Conservation (phyloP, 2,329 filamentous ascomycete genomes). For the Talaromyces pinophilus region DNA sequence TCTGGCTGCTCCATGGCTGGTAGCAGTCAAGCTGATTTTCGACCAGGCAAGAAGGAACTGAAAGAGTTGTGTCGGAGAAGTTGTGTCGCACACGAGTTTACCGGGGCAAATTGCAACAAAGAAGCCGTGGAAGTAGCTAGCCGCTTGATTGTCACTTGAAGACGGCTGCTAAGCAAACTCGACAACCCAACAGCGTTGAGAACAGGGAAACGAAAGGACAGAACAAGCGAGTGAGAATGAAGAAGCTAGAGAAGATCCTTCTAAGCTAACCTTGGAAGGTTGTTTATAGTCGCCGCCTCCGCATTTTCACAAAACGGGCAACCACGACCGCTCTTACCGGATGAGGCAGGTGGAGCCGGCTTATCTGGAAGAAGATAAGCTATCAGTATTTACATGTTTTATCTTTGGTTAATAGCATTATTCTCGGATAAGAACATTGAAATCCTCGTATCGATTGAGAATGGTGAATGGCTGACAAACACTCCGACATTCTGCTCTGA, state of each 20-base stretch:
- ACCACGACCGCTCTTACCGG: conserved; percentile 7
- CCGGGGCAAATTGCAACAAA: neutral
- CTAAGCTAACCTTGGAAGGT: neutral
- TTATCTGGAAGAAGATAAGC: conserved; percentile 1
- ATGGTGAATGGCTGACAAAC: neutral
- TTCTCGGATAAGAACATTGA: neutral
- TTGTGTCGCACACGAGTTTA: neutral
- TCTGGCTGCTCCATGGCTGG: conserved; percentile 12
- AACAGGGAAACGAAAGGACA: neutral
- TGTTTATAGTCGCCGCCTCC: conserved; percentile 19
- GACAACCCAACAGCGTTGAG: neutral
- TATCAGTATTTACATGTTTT: neutral
- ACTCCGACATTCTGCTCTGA: neutral
- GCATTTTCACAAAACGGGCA: conserved; percentile 14
- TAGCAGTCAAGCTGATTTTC: neutral
- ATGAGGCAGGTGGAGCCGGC: conserved; percentile 17
- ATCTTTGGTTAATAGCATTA: neutral
- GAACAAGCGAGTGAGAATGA: neutral
- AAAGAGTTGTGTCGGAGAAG: neutral
- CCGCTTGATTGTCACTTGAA: neutral
- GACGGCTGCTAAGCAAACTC: neutral
- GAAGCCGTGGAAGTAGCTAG: neutral
- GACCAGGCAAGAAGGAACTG: neutral
- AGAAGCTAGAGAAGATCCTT: neutral
- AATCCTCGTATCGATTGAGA: neutral